phyloP scores from a whole-genome alignment of 2,329 filamentous ascomycete species.

The Colletotrichum camelliae region DNA sequence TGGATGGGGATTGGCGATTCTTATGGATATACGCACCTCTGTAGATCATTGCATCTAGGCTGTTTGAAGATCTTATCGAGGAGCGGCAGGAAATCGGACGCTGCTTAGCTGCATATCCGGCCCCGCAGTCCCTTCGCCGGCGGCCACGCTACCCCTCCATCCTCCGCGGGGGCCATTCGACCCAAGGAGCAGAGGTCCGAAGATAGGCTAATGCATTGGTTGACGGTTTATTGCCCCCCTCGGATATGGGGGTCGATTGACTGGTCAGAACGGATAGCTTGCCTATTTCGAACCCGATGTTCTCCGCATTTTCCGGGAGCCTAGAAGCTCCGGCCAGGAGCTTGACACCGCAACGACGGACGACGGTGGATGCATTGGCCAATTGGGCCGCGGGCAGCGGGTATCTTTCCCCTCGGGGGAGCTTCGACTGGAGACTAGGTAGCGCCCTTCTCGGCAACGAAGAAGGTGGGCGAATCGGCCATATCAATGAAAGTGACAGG shows the following conservation, averaged over 20 bases:
- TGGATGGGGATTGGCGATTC: neutral
- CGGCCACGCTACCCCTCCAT: neutral
- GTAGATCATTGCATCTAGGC: neutral
- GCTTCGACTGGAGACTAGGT: neutral
- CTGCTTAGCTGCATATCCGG: conserved; percentile 5
- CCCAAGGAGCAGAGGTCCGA: neutral
- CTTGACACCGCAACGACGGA: neutral
- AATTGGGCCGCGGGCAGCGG: neutral
- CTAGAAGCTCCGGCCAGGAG: neutral
- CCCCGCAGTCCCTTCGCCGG: neutral
- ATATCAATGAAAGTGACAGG: neutral
- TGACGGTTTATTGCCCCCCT: conserved; percentile 12
- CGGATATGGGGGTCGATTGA: neutral
- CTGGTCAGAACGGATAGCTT: neutral
- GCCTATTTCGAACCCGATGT: neutral
- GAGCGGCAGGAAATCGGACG: neutral
- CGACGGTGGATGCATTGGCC: neutral
- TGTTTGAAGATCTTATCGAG: neutral
- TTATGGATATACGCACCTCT: neutral
- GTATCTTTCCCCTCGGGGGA: neutral
- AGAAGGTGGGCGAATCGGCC: neutral
- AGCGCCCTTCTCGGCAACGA: neutral
- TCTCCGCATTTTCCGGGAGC: neutral
- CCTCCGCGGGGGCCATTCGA: neutral
- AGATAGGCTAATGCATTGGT: conserved; percentile 1